A percentile compares a stretch with the other conserved stretches of the same genome.
phyloP scores from a whole-genome alignment of 805 yeast genomes.

The Saturnispora dispora region DNA sequence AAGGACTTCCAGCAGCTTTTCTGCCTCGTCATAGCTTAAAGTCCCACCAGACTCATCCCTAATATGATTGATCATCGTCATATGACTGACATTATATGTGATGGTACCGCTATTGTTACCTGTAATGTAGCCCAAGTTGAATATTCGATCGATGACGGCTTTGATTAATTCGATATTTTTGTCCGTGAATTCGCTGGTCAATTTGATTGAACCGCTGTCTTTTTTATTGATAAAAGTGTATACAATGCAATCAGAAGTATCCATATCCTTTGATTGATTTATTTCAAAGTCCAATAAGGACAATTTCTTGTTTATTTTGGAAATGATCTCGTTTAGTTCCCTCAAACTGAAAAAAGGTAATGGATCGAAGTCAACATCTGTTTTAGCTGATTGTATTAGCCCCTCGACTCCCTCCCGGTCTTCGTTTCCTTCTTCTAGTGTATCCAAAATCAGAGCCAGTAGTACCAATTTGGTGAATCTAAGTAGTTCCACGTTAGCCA shows the following conservation, averaged over 20 bases:
- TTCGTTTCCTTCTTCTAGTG: not conserved
- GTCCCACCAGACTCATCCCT: constrained; percentile 6
- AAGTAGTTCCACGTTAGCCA: constrained; percentile 5
- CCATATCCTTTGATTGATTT: constrained; percentile 23
- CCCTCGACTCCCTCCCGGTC: not conserved
- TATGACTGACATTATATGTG: constrained; percentile 9
- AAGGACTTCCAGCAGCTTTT: constrained; percentile 31
- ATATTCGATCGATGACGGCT: constrained; percentile 32
- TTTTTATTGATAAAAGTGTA: constrained; percentile 35
- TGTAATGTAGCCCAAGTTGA: constrained; percentile 17
- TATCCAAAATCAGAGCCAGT: not conserved
- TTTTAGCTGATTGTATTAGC: not conserved
- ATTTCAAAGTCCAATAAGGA: constrained; percentile 35
- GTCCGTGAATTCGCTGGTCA: constrained; percentile 28
- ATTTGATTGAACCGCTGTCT: constrained; percentile 30
- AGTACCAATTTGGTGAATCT: constrained; percentile 5
- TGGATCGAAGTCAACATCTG: constrained; percentile 5
- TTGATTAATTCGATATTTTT: constrained; percentile 40
- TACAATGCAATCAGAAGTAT: constrained; percentile 22
- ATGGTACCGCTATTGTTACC: not conserved
- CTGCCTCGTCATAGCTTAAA: constrained; percentile 24
- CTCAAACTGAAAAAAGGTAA: not conserved
- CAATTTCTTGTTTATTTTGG: constrained; percentile 23
- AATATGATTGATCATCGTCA: constrained; percentile 8
- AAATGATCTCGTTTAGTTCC: constrained; percentile 12